Evolutionary conservation across 768 basidiomycete genomes (phyloP).

Genomic region (Russula ochroleuca): DNA sequence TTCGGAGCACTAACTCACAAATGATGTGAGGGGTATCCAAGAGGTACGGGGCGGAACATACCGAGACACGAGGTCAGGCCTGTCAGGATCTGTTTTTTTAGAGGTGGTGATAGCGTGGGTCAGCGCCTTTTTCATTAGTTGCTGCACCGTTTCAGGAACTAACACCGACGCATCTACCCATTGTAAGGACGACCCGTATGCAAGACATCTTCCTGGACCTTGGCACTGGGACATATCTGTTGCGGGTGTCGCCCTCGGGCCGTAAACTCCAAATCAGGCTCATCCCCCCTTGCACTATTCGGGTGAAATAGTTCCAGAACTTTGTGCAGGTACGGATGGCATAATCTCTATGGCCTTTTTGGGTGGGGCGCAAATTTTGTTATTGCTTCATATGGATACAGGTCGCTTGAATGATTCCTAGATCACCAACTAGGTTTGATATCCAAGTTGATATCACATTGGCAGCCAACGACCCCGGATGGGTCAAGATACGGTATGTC

Average conservation of each 20-base stretch:
- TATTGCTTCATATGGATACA: background rate
- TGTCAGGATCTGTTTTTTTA: no score
- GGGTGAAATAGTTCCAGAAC: background rate
- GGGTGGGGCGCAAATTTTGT: background rate
- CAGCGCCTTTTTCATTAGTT: no score
- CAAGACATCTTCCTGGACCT: slow-evolving; percentile 8
- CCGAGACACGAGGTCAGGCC: no score
- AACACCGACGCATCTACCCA: background rate
- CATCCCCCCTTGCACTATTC: background rate
- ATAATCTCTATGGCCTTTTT: background rate
- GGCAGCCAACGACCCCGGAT: slow-evolving; percentile 8
- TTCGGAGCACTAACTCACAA: no score
- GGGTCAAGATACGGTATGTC: background rate
- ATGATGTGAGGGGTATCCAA: no score
- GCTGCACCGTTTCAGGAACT: background rate
- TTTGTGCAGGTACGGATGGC: no score
- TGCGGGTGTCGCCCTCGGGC: background rate
- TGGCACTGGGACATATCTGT: background rate
- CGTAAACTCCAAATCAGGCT: background rate
- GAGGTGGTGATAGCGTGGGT: background rate
- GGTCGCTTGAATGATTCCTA: background rate
- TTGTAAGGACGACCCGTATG: background rate
- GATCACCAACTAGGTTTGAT: background rate
- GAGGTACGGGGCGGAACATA: no score
- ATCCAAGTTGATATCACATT: background rate